Conservation (phyloP, 148 eudicot species). For the Hydrangea macrophylla region DNA sequence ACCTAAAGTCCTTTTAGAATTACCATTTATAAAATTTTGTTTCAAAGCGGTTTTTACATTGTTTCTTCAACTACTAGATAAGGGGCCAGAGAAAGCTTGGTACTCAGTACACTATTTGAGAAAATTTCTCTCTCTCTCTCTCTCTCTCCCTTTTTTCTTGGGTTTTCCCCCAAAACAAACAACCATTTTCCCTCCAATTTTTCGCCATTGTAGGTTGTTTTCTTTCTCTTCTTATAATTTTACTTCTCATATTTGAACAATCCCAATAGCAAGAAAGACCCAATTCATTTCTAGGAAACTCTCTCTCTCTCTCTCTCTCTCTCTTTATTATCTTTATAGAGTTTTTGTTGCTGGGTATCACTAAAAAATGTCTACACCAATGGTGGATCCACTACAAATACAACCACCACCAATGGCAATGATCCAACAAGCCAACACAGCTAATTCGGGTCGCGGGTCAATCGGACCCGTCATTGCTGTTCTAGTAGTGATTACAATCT, state of each 20-base stretch:
- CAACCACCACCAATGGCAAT: conserved; percentile 25
- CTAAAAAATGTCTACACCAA: conserved; percentile 18
- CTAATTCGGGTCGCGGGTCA: conserved; percentile 31
- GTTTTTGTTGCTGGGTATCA: neutral
- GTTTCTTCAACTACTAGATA: no score
- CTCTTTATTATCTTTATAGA: neutral
- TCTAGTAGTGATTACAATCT: conserved; percentile 31
- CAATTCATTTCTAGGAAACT: neutral
- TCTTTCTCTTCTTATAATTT: no score
- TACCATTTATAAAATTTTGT: no score
- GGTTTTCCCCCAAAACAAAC: neutral
- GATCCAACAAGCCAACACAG: conserved; percentile 26
- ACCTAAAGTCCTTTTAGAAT: no score
- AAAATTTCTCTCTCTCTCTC: no score
- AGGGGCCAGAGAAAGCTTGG: no score
- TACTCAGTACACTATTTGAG: no score
- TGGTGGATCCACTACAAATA: conserved; percentile 9
- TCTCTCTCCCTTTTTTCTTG: conserved; percentile 7
- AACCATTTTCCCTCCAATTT: conserved; percentile 4
- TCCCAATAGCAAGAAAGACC: no score
- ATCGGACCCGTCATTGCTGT: conserved; percentile 48
- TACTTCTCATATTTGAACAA: neutral
- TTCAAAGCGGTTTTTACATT: no score
- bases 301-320: neutral
- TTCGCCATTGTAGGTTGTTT: neutral